phyloP scores from a whole-genome alignment of 768 basidiomycete genomes.

The Grammothele lineata region DNA sequence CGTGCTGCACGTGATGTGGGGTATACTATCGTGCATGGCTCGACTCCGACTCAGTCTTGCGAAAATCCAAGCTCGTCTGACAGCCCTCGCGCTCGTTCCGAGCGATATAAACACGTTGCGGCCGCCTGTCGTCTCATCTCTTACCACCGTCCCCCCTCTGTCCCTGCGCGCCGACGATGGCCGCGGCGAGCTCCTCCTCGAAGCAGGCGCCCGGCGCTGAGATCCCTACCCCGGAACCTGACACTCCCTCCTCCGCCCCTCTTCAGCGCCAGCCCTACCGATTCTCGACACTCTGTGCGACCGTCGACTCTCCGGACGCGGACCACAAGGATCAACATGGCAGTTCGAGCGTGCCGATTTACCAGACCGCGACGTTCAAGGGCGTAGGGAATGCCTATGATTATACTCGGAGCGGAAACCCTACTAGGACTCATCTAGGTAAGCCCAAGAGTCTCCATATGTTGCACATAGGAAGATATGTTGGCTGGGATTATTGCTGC shows the following conservation, averaged over 20 bases:
- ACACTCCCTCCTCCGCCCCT: constrained; percentile 56
- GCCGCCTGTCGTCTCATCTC: neutral
- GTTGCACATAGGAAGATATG: constrained; percentile 2
- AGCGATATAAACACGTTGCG: neutral
- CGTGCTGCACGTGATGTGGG: constrained; percentile 14
- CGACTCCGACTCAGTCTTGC: constrained; percentile 4
- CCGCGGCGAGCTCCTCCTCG: constrained; percentile 1
- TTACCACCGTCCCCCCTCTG: neutral
- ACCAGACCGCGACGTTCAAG: constrained; percentile 98
- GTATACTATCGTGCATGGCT: constrained; percentile 6
- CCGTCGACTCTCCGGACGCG: constrained; percentile 89
- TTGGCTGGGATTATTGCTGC: no score
- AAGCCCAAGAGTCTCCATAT: no score
- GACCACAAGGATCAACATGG: constrained; percentile 94
- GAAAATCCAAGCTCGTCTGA: constrained; percentile 3
- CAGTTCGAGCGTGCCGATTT: constrained; percentile 92
- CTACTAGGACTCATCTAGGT: constrained; percentile 94
- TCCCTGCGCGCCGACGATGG: constrained; percentile 3
- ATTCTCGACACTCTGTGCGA: constrained; percentile 90
- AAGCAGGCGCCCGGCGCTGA: constrained; percentile 33
- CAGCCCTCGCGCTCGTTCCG: no score
- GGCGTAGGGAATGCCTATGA: constrained; percentile 87
- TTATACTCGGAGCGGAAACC: constrained; percentile 94
- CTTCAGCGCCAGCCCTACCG: constrained; percentile 69
- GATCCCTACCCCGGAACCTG: constrained; percentile 78